These are phyloP conservation scores for Boletus pseudo-olivaceus DNA, from an alignment of 768 basidiomycete genomes.

Conservation along the genomic window DNA sequence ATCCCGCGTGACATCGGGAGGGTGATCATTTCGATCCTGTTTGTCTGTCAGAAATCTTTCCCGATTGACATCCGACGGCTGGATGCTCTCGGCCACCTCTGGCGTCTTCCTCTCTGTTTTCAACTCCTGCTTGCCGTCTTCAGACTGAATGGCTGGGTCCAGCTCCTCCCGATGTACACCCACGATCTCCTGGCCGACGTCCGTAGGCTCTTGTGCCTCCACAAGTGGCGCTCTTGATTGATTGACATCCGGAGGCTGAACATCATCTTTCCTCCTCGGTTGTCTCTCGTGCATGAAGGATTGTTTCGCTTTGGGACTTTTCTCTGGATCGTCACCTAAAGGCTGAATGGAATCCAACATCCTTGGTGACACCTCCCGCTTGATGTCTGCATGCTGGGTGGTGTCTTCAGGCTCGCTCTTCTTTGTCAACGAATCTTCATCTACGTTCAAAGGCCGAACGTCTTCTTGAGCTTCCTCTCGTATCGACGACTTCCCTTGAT, in stretches of 20 bases:
- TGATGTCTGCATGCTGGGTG: not conserved
- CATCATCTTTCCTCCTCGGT: too few relatives aligned
- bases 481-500: not conserved
- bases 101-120: not conserved
- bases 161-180: not conserved
- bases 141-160: not conserved
- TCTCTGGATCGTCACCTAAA: not conserved
- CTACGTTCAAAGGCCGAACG: not conserved
- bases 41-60: too few relatives aligned
- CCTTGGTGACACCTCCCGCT: not conserved
- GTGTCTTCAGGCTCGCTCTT: not conserved
- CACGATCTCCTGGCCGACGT: not conserved
- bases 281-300: too few relatives aligned
- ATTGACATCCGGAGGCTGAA: too few relatives aligned
- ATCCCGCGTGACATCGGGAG: not conserved
- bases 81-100: not conserved
- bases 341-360: not conserved
- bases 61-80: not conserved
- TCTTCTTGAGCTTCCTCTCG: not conserved
- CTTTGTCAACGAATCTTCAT: not conserved
- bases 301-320: too few relatives aligned
- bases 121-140: not conserved
- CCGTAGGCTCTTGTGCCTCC: not conserved
- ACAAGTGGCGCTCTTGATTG: not conserved
- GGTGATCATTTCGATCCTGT: too few relatives aligned